Percentiles rank a stretch among this genome's conserved stretches.
Evolutionary conservation across 2,329 filamentous ascomycete genomes (phyloP).

Genomic region (Aspergillus sp.): DNA sequence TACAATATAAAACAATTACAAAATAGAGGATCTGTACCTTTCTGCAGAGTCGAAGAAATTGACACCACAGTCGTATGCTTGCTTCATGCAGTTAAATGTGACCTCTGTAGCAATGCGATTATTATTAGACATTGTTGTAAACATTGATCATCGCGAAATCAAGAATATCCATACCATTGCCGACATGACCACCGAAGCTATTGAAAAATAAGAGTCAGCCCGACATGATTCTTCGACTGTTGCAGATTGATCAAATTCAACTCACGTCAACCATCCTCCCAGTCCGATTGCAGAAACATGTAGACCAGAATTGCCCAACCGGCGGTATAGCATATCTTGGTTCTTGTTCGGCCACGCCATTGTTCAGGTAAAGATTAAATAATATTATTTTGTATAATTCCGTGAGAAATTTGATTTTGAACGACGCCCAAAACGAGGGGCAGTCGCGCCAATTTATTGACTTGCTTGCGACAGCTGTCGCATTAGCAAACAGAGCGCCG

Average conservation of each 20-base stretch:
- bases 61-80: slow-evolving; percentile 54
- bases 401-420: background rate
- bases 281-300: slow-evolving; percentile 70
- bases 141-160: no score
- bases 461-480: background rate
- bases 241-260: background rate
- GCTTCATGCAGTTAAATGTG: slow-evolving; percentile 38
- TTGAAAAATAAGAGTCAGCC: background rate
- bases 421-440: background rate
- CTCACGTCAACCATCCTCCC: slow-evolving; percentile 41
- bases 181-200: slow-evolving; percentile 62
- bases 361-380: background rate
- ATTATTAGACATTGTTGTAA: no score
- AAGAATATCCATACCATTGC: slow-evolving; percentile 46
- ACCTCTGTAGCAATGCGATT: slow-evolving; percentile 10
- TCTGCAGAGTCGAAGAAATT: slow-evolving; percentile 58
- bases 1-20: no score
- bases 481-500: no score
- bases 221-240: background rate
- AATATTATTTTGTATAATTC: background rate
- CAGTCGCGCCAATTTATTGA: slow-evolving; percentile 3
- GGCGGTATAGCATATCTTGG: slow-evolving; percentile 63
- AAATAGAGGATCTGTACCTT: slow-evolving; percentile 14
- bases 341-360: slow-evolving; percentile 22
- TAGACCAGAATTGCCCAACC: slow-evolving; percentile 65